These are phyloP conservation scores for Aspergillus hortae DNA, from an alignment of 2,329 filamentous ascomycete genomes.

Conservation along the genomic window DNA sequence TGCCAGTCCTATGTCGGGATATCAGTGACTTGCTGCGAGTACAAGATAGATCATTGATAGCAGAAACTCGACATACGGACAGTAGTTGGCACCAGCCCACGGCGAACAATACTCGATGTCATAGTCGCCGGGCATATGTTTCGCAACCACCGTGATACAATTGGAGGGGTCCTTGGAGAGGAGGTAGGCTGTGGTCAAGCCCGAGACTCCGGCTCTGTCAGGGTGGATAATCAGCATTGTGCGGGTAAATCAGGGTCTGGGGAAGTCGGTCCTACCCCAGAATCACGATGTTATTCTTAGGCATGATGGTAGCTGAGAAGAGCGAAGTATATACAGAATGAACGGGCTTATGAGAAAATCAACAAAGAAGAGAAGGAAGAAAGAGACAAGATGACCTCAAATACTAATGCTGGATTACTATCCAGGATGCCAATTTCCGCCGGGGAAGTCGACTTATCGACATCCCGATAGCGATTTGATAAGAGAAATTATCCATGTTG, in stretches of 20 bases:
- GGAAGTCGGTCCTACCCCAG: constrained; percentile 29
- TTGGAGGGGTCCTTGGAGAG: constrained; percentile 56
- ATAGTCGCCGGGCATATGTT: constrained; percentile 92
- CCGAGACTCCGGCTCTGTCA: constrained; percentile 60
- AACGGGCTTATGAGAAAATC: background rate
- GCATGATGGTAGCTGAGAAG: constrained; percentile 20
- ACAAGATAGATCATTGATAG: background rate
- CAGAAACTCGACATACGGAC: constrained; percentile 57
- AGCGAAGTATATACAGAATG: background rate
- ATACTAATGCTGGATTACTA: background rate
- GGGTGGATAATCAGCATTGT: constrained; percentile 7
- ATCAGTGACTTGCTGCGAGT: background rate
- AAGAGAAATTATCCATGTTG: background rate
- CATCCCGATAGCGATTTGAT: background rate
- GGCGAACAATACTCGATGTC: constrained; percentile 87
- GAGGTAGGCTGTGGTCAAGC: constrained; percentile 62
- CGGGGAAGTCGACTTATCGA: no score
- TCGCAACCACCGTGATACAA: constrained; percentile 69
- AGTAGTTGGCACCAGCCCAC: constrained; percentile 79
- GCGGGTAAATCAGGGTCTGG: background rate
- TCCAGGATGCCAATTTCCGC: no score
- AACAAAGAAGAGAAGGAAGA: background rate
- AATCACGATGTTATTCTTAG: constrained; percentile 37
- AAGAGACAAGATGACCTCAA: background rate
- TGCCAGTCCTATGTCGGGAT: constrained; percentile 20